Base-by-base conservation (phyloP, 2,329 filamentous ascomycete genomes). In the Beauveria brongniartii region DNA sequence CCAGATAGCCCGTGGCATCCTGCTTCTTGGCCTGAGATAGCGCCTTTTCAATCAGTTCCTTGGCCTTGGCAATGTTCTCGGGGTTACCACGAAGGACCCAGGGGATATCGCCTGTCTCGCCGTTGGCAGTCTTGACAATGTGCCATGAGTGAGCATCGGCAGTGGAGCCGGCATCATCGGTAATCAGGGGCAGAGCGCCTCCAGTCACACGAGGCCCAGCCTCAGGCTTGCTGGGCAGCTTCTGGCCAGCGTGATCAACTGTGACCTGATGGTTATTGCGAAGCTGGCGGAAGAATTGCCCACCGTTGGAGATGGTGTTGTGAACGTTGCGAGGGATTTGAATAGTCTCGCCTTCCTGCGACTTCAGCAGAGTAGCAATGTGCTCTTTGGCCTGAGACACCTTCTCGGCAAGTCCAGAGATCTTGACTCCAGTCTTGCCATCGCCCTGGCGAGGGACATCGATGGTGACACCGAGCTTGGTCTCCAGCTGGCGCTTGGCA, bases 401-500 rank as follows among this genome's bases (percentile, higher is more conserved):
- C 67, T 92, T 85, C 63, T 82, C 84, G 51, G 90, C 85, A 63
- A 87, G 82, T 48, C 95, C 94, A 61, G 85, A 85, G 63, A 99
- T 82, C 79, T 93, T 97, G 71, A 99, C 87, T 62, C 88, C 89
- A 22, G 90, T 93, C 68, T 90, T 87, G 57, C 86, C 87, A 64
- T 89, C 89, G 47, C 91, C 92, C 76, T 96, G 92, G 67, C 91
- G 89, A 24, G 94, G 94, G 63, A 99, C 89, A 69, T 97, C 93
- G 64, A 99, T 85, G 8, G 87, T 86, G 58, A 99, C 88, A 61
- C 85, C 87, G 78, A 97, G 95, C 71, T 92, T 85, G 43, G 87
- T 82, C 78, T 99, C 94, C 28, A 99, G 82, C 65, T 88, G 84
- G 65, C 90, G 89, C 73, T 95, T 90, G 54, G 86, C 87, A 66